These are phyloP conservation scores for Solanum aculeatissimum DNA, from an alignment of 305 asterid genomes.

Conservation along the genomic window DNA sequence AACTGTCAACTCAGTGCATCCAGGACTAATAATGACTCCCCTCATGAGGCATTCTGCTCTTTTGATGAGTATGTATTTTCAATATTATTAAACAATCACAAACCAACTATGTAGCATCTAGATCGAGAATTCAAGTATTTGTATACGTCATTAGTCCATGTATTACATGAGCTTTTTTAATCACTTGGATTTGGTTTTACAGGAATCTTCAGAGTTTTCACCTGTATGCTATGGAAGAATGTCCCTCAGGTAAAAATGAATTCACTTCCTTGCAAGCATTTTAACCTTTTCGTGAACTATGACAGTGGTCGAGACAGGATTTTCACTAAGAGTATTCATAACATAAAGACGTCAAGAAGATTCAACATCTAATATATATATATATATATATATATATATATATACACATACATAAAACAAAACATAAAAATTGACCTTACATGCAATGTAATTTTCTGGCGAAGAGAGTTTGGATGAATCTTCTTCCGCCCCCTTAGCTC, in stretches of 20 bases:
- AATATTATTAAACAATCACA: not conserved
- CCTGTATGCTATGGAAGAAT: conserved; percentile 3
- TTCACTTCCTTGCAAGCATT: not conserved
- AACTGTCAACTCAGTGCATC: conserved; percentile 26
- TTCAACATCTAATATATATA: not conserved
- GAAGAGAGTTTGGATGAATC: not conserved
- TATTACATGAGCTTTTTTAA: not conserved
- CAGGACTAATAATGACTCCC: conserved; percentile 16
- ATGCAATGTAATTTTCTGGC: not conserved
- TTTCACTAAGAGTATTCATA: not conserved
- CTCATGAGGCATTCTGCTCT: conserved; percentile 8
- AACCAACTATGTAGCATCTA: too few species aligned
- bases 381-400: too few species aligned
- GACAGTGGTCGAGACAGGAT: not conserved
- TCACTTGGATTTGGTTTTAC: not conserved
- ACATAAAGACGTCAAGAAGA: not conserved
- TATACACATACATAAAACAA: too few species aligned
- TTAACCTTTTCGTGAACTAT: not conserved
- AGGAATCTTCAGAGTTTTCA: not conserved
- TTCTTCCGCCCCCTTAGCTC: not conserved
- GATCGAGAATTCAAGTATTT: too few species aligned
- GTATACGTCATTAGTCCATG: too few species aligned
- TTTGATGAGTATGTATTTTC: conserved; percentile 1
- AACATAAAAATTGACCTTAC: not conserved
- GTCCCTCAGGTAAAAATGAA: not conserved